Evolutionary conservation across 2,329 filamentous ascomycete species (phyloP).

Genomic region (Stromatinia cepivora): DNA sequence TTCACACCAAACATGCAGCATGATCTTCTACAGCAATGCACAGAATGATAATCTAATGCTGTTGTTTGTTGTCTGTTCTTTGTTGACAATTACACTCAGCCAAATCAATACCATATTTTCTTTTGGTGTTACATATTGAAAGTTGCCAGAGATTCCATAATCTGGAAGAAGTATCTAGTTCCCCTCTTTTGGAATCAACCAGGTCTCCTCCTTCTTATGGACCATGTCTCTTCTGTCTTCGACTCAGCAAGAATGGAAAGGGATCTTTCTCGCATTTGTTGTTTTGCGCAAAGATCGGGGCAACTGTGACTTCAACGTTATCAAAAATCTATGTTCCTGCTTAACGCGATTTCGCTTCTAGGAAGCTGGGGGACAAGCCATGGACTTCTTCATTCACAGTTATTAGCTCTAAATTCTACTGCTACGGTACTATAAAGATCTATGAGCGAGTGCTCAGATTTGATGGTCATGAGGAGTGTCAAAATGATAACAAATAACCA

Average conservation of each 20-base stretch:
- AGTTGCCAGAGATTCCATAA: not conserved
- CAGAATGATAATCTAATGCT: not conserved
- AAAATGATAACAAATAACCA: constrained; percentile 9
- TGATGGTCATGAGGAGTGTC: constrained; percentile 7
- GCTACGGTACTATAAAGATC: not conserved
- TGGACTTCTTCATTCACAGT: not conserved
- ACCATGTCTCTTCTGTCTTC: not conserved
- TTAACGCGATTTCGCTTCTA: not conserved
- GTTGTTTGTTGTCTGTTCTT: not conserved
- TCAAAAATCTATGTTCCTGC: not conserved
- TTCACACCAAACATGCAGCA: not conserved
- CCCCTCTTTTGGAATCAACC: not conserved
- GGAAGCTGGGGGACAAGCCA: too few relatives aligned
- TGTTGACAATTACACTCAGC: too few relatives aligned
- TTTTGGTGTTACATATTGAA: not conserved
- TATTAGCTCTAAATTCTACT: not conserved
- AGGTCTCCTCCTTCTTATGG: too few relatives aligned
- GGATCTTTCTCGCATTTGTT: not conserved
- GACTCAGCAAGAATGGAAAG: not conserved
- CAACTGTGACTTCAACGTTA: not conserved
- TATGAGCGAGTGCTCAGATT: constrained; percentile 18
- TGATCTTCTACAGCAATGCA: not conserved
- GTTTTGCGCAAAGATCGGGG: not conserved
- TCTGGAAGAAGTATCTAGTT: not conserved
- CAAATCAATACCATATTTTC: not conserved